A percentile compares a stretch with the other conserved stretches of the same genome.
Evolutionary conservation across 768 basidiomycete species (phyloP).

Genomic region (Tephrocybe sp.): DNA sequence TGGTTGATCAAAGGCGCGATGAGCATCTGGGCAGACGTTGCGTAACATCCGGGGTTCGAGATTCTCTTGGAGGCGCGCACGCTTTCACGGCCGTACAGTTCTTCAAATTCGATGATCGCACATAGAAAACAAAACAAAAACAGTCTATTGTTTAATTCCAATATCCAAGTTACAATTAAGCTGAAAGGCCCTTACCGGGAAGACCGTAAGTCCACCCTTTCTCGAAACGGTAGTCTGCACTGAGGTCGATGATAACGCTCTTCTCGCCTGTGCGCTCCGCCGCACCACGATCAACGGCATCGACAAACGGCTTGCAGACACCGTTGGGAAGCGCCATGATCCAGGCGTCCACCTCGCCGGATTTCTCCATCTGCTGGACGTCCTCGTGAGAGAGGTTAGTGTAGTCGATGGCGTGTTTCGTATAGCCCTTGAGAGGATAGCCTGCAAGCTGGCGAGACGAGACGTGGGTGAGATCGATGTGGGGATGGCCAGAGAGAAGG

Average conservation of each 20-base stretch:
- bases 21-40: slow-evolving; percentile 90
- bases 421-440: slow-evolving; percentile 74
- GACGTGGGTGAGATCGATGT: slow-evolving; percentile 89
- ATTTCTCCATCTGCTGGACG: slow-evolving; percentile 86
- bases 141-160: slow-evolving; percentile 26
- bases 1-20: slow-evolving; percentile 84
- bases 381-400: slow-evolving; percentile 77
- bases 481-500: slow-evolving; percentile 85
- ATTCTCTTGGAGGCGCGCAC: slow-evolving; percentile 79
- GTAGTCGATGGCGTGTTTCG: slow-evolving; percentile 72
- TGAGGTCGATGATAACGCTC: slow-evolving; percentile 88
- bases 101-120: slow-evolving; percentile 38
- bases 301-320: slow-evolving; percentile 93
- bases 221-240: slow-evolving; percentile 96
- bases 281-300: slow-evolving; percentile 83
- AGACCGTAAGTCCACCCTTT: slow-evolving; percentile 95
- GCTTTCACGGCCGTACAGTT: slow-evolving; percentile 77
- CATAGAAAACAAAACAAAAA: slow-evolving; percentile 25
- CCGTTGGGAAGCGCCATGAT: slow-evolving; percentile 99
- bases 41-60: slow-evolving; percentile 97
- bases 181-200: slow-evolving; percentile 81
- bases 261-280: slow-evolving; percentile 49
- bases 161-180: slow-evolving; percentile 29
- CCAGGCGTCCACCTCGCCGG: slow-evolving; percentile 95
- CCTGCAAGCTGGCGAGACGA: slow-evolving; percentile 95